These are phyloP conservation scores for Escovopsis weberi DNA, from an alignment of 2,329 filamentous ascomycete species.

Conservation along the genomic window DNA sequence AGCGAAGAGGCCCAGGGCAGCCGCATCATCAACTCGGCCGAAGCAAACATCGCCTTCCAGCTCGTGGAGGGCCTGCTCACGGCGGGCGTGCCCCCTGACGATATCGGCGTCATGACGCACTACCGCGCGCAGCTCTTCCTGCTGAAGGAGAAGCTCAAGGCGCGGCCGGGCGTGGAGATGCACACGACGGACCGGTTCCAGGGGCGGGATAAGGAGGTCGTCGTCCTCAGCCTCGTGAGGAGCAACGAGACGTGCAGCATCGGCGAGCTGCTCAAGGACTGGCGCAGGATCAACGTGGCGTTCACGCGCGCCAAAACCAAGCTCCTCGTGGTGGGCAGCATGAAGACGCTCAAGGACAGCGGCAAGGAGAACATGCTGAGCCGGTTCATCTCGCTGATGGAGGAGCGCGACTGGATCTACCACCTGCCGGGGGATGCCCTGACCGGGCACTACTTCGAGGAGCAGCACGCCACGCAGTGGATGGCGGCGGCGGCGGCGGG, in stretches of 20 bases:
- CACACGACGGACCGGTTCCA: conserved; percentile 97
- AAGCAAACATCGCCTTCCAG: conserved; percentile 63
- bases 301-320: conserved; percentile 90
- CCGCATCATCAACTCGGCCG: conserved; percentile 76
- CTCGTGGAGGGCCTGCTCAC: conserved; percentile 67
- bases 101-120: conserved; percentile 92
- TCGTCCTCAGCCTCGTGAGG: conserved; percentile 76
- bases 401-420: conserved; percentile 64
- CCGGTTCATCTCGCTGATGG: conserved; percentile 64
- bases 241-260: conserved; percentile 71
- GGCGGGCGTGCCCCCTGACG: conserved; percentile 55
- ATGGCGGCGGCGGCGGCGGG: conserved; percentile 16
- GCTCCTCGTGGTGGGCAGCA: conserved; percentile 74
- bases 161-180: conserved; percentile 60
- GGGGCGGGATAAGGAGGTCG: conserved; percentile 85
- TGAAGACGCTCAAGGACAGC: conserved; percentile 59
- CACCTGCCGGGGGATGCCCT: conserved; percentile 52
- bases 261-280: conserved; percentile 84
- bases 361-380: conserved; percentile 62
- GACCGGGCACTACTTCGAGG: conserved; percentile 54
- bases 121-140: conserved; percentile 86
- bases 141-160: conserved; percentile 57
- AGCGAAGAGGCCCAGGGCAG: conserved; percentile 66
- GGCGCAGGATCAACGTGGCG: conserved; percentile 87
- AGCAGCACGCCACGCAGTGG: conserved; percentile 32